phyloP scores from a whole-genome alignment of 768 basidiomycete species.

The Lentinula lateritia region DNA sequence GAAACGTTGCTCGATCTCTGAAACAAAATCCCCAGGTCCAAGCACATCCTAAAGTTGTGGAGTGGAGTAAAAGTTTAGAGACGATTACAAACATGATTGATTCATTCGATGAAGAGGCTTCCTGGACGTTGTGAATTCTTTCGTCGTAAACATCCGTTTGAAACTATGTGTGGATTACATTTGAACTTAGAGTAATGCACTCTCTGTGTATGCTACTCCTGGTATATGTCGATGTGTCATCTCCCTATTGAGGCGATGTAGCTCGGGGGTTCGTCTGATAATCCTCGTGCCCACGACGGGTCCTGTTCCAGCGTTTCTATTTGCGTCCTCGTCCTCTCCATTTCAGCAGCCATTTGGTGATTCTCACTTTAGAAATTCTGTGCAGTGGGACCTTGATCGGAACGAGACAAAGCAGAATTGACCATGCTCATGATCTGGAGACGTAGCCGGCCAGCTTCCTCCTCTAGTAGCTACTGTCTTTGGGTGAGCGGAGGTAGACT shows the following conservation, averaged over 20 bases:
- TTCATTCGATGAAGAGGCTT: neutral
- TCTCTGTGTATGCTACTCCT: too few relatives aligned
- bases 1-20: neutral
- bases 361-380: neutral
- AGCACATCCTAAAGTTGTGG: conserved; percentile 10
- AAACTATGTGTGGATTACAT: too few relatives aligned
- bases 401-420: neutral
- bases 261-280: conserved; percentile 4
- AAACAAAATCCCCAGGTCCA: neutral
- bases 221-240: neutral
- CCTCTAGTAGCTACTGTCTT: neutral
- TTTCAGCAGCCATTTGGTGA: neutral
- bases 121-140: neutral
- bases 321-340: neutral
- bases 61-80: conserved; percentile 8
- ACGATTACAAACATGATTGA: neutral
- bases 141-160: neutral
- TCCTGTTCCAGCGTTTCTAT: neutral
- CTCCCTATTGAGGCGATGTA: conserved; percentile 1
- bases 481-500: neutral
- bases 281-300: conserved; percentile 2
- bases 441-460: conserved; percentile 2
- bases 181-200: too few relatives aligned
- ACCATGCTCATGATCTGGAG: conserved; percentile 3
- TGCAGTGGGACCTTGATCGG: neutral